phyloP scores from a whole-genome alignment of 2,329 filamentous ascomycete species.

The Tolypocladium ovalisporum region DNA sequence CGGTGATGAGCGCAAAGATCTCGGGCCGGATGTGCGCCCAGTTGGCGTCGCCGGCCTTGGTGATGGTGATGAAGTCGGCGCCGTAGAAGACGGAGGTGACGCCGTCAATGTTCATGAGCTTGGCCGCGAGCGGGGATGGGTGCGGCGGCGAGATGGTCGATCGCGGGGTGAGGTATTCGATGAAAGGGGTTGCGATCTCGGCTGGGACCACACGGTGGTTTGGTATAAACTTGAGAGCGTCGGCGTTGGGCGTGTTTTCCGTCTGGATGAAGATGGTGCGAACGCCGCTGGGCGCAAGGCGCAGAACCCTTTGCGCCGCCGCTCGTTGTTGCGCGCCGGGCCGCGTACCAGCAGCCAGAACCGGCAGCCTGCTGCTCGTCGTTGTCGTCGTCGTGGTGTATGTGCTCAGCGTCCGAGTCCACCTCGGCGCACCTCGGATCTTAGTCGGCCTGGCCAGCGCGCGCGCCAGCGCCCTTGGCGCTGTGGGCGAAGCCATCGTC shows the following conservation, averaged over 20 bases:
- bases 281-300: slow-evolving; percentile 16
- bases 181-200: slow-evolving; percentile 60
- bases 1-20: slow-evolving; percentile 89
- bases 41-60: slow-evolving; percentile 74
- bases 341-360: slow-evolving; percentile 10
- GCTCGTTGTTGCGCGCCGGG: neutral
- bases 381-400: neutral
- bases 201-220: slow-evolving; percentile 78
- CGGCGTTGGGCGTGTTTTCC: slow-evolving; percentile 85
- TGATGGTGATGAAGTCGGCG: slow-evolving; percentile 91
- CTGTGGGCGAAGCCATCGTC: slow-evolving; percentile 14
- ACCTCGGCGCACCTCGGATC: slow-evolving; percentile 12
- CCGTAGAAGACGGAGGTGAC: slow-evolving; percentile 95
- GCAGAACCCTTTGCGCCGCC: neutral
- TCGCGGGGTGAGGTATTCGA: slow-evolving; percentile 86
- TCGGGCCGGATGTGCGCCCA: slow-evolving; percentile 96
- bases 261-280: slow-evolving; percentile 97
- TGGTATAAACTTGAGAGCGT: slow-evolving; percentile 92
- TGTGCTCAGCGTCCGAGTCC: slow-evolving; percentile 18
- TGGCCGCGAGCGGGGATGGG: slow-evolving; percentile 81
- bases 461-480: slow-evolving; percentile 12
- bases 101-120: slow-evolving; percentile 87
- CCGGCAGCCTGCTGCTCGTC: slow-evolving; percentile 5
- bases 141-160: slow-evolving; percentile 81
- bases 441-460: slow-evolving; percentile 11